Percentiles rank a stretch among this genome's conserved stretches.
phyloP scores from a whole-genome alignment of 2,329 filamentous ascomycete genomes.

The Knufia fluminis region DNA sequence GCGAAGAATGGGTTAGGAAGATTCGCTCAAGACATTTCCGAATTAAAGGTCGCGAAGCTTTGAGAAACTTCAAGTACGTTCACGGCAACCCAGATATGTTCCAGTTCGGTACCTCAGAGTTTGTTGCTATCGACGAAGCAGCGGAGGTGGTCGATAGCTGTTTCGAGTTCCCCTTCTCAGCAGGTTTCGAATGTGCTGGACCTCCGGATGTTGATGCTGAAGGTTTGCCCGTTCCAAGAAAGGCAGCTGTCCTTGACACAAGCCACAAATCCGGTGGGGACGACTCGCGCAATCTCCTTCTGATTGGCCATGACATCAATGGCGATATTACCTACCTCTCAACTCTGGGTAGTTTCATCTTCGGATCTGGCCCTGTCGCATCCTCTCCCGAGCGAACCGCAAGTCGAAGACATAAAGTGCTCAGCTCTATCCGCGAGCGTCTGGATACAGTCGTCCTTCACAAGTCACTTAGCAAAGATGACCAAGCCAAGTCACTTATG shows the following conservation, averaged over 20 bases:
- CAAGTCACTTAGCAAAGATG: constrained; percentile 36
- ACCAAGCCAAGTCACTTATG: constrained; percentile 48
- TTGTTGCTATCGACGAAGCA: constrained; percentile 40
- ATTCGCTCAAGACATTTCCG: constrained; percentile 69
- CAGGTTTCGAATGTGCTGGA: constrained; percentile 19
- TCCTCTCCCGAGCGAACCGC: constrained; percentile 33
- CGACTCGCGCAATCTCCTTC: constrained; percentile 52
- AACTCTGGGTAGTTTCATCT: constrained; percentile 52
- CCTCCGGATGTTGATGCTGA: constrained; percentile 8
- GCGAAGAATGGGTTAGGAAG: constrained; percentile 55
- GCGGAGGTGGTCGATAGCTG: constrained; percentile 41
- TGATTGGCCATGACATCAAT: constrained; percentile 68
- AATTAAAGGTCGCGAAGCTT: constrained; percentile 57
- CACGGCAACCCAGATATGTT: constrained; percentile 68
- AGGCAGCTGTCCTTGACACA: neutral
- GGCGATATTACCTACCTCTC: constrained; percentile 61
- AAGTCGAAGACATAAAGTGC: constrained; percentile 11
- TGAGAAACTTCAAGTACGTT: constrained; percentile 61
- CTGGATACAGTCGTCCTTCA: constrained; percentile 68
- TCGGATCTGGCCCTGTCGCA: constrained; percentile 31
- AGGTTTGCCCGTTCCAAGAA: neutral
- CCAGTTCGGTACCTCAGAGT: constrained; percentile 55
- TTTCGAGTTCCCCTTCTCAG: constrained; percentile 49
- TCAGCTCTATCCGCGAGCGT: constrained; percentile 50
- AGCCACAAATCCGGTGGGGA: constrained; percentile 10